Evolutionary conservation across 176 grass and related monocot genomes (phyloP), one percentile per base, ranked within the genome.

Genomic region (Areca catechu): DNA sequence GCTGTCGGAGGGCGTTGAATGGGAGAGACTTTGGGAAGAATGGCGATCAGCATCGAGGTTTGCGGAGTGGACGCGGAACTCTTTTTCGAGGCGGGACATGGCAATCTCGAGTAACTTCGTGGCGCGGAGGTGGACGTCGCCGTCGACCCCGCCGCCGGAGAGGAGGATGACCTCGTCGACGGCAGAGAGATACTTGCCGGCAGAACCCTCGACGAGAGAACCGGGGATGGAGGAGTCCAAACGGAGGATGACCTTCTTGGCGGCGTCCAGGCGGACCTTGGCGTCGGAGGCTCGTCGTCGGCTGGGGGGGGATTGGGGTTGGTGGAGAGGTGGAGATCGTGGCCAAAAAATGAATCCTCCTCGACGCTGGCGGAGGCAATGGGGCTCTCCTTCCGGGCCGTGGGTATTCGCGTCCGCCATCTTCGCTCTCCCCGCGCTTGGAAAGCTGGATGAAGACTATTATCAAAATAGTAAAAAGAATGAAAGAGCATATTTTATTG

Each of bases 51-150:
- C 24, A 27, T 71, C 76, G 21, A 94, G 74, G 16, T 70, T 68
- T 22, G 71, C 54, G 0, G 78, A 73, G 4, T 67, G 66, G 68
- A 85, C 68, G 15, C 83, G 83, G 79, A 97, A 97, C 73, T 97
- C 93, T 18, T 92, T 84, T 67, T 88, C 78, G 24, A 97, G 71
- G 23, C 87, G 75, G 15, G 66, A 52, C 81, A 88, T 88, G 17
- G 87, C 83, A 29, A 70, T 76, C 80, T 97, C 83, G 54, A 97
- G 80, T 16, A 81, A 72, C 2, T 72, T 61, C 51, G 85, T 81
- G 22, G 84, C 84, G 47, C 78, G 71, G 29, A 53, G 47, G 1
- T 53, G 67, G 12, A 61, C 29, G 30, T 71, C 65, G 15, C 58
- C 63, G 18, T 73, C 25, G 23, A 79, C 60, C 19, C 48, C 61